Base-by-base conservation (phyloP, 768 basidiomycete species). In the Phanerochaete sordida region DNA sequence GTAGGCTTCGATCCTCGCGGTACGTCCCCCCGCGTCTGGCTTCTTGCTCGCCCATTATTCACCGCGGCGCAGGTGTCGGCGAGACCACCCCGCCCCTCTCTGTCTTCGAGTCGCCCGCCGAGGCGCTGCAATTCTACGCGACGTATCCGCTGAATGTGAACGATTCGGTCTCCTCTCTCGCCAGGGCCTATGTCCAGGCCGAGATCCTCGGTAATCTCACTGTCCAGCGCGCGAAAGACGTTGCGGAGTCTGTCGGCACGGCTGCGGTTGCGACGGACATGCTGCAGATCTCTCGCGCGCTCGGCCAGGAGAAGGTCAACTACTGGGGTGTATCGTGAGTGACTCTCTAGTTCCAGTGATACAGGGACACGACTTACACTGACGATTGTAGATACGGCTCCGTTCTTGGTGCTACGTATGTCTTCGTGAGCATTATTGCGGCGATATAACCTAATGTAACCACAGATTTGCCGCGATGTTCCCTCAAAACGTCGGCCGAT, bases 1-100 rank as follows among this genome's bases (percentile, higher is more conserved):
- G 55, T 73, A 2, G 69, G 69, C 1, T 73, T 72, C 44, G 72
- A 73, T 56, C 70, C 69, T 24, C 64, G 71, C 26, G 72, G n/a
- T n/a, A n/a, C n/a, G n/a, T n/a, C n/a, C n/a, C n/a, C n/a, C n/a
- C n/a, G n/a, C n/a, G n/a, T n/a, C n/a, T n/a, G n/a, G n/a, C n/a
- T n/a, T n/a, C n/a, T n/a, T n/a, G n/a, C n/a, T n/a, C n/a, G n/a
- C n/a, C n/a, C n/a, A n/a, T n/a, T n/a, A n/a, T n/a, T n/a, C n/a
- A n/a, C n/a, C n/a, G n/a, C n/a, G n/a, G n/a, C n/a, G n/a, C n/a
- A n/a, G n/a, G 61, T 21, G 43, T 62, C n/a, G 61, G 52, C 26
- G 11, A 48, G 21, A 51, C 52, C 1, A 57, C 56, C 3, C 61
- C 61, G 1, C 26, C 16, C 4, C 16, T 62, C 3, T 4, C 30